A percentile compares a stretch with the other conserved stretches of the same genome.
Conservation (phyloP, 129 eudicot genomes). For the Pseudognaphalium luteoalbum region DNA sequence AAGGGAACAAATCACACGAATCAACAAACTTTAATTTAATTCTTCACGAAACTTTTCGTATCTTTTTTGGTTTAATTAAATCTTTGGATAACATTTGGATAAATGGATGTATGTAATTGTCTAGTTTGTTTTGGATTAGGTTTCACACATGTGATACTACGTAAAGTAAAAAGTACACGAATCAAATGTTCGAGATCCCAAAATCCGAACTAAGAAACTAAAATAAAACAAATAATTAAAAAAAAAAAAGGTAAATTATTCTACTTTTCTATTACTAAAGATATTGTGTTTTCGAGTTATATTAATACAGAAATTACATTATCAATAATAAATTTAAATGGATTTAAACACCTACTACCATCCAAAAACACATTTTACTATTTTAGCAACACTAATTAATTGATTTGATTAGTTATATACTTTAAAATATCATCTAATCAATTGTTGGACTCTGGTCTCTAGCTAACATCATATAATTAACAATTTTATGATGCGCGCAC, state of each 20-base stretch:
- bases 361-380: too few relatives aligned
- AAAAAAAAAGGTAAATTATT: too few relatives aligned
- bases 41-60: constrained; percentile 13
- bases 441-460: neutral
- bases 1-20: constrained; percentile 30
- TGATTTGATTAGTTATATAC: too few relatives aligned
- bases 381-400: too few relatives aligned
- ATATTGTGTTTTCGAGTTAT: too few relatives aligned
- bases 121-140: constrained; percentile 28
- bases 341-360: too few relatives aligned
- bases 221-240: neutral
- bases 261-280: too few relatives aligned
- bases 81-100: constrained; percentile 38
- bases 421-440: too few relatives aligned
- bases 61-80: constrained; percentile 16
- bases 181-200: constrained; percentile 22
- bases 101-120: constrained; percentile 27
- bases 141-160: constrained; percentile 28
- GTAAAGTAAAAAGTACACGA: constrained; percentile 14
- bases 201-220: constrained; percentile 1
- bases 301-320: too few relatives aligned
- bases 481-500: neutral
- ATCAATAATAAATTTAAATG: too few relatives aligned
- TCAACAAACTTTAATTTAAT: constrained; percentile 20
- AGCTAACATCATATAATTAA: too few relatives aligned